Conservation (phyloP, 2,329 filamentous ascomycete genomes). For the Pseudocercospora fuligena region DNA sequence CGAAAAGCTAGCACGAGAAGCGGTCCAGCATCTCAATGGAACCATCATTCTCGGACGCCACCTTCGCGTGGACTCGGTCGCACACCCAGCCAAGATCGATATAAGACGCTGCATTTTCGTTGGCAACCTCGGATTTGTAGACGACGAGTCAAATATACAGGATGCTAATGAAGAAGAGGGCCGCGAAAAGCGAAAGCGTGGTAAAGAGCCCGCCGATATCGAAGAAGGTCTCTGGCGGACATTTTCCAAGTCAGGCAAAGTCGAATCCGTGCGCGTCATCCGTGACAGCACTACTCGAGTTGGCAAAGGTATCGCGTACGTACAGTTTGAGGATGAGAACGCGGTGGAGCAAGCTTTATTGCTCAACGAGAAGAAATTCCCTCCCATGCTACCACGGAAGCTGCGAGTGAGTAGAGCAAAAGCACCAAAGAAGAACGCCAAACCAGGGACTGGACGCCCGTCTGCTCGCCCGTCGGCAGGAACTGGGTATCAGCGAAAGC, state of each 20-base stretch:
- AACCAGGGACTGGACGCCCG: conserved; percentile 39
- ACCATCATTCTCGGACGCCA: conserved; percentile 83
- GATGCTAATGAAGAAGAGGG: conserved; percentile 66
- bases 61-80: conserved; percentile 86
- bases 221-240: conserved; percentile 92
- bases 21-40: conserved; percentile 79
- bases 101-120: conserved; percentile 93
- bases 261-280: conserved; percentile 92
- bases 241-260: conserved; percentile 75
- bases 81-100: conserved; percentile 81
- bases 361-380: conserved; percentile 88
- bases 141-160: conserved; percentile 77
- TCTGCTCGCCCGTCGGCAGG: conserved; percentile 16
- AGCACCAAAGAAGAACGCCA: conserved; percentile 61
- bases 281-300: conserved; percentile 88
- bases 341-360: conserved; percentile 89
- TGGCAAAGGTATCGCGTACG: conserved; percentile 96
- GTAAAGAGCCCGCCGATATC: conserved; percentile 75
- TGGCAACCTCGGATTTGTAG: conserved; percentile 93
- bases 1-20: conserved; percentile 73
- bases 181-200: conserved; percentile 67
- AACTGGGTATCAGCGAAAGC: conserved; percentile 69
- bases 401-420: conserved; percentile 88
- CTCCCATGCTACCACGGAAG: conserved; percentile 87
- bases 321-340: conserved; percentile 89